A percentile compares a stretch with the other conserved stretches of the same genome.
Evolutionary conservation across 2,329 filamentous ascomycete genomes (phyloP).

Genomic region (Pyrenochaeta sp.): DNA sequence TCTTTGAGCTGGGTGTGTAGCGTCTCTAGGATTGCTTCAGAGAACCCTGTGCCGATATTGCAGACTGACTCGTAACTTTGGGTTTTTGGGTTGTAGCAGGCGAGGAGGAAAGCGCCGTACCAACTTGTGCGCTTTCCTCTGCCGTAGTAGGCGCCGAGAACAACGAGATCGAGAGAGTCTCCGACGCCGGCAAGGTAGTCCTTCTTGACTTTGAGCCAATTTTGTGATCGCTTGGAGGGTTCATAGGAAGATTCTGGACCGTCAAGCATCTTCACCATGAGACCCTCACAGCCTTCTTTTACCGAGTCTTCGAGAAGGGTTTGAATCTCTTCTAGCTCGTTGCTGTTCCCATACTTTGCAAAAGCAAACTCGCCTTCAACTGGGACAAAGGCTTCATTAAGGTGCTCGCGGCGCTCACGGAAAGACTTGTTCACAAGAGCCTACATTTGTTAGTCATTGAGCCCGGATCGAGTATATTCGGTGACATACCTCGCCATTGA

Average conservation of each 20-base stretch:
- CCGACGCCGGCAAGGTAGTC: constrained; percentile 94
- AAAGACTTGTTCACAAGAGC: constrained; percentile 86
- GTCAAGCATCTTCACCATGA: constrained; percentile 99
- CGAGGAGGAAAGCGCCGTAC: constrained; percentile 94
- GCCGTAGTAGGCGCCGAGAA: constrained; percentile 92
- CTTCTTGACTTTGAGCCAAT: constrained; percentile 99
- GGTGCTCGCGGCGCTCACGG: constrained; percentile 79
- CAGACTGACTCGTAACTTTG: constrained; percentile 95
- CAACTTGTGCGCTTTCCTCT: constrained; percentile 95
- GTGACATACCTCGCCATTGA: constrained; percentile 79
- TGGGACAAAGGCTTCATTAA: constrained; percentile 76
- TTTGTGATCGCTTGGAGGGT: constrained; percentile 92
- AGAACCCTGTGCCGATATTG: constrained; percentile 98
- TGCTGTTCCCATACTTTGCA: constrained; percentile 85
- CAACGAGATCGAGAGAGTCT: constrained; percentile 95
- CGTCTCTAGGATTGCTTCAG: constrained; percentile 90
- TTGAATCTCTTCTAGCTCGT: constrained; percentile 93
- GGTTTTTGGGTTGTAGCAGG: constrained; percentile 83
- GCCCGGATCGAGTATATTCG: not conserved
- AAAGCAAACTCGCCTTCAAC: constrained; percentile 92
- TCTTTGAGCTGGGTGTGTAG: constrained; percentile 78
- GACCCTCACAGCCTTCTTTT: constrained; percentile 92
- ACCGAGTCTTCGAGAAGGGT: constrained; percentile 91
- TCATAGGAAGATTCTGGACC: constrained; percentile 93
- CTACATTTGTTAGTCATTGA: constrained; percentile 41